A percentile compares a stretch with the other conserved stretches of the same genome.
These are phyloP conservation scores for Entomophthora muscae DNA, from an alignment of 371 early-diverging fungal genomes.

Conservation along the genomic window DNA sequence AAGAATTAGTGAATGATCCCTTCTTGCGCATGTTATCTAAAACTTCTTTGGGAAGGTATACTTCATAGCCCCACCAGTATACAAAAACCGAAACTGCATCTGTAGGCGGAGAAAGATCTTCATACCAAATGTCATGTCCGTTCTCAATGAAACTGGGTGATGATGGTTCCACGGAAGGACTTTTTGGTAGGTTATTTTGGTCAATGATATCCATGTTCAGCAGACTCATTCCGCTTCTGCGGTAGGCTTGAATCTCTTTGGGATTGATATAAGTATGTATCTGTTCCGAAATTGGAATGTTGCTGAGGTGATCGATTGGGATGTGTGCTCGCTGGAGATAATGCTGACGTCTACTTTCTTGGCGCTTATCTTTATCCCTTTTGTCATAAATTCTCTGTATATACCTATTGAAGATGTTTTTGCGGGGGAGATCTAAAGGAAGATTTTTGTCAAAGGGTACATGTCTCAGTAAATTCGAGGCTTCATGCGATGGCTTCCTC, in stretches of 20 bases:
- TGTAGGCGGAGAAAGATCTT: background rate
- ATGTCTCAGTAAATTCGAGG: background rate
- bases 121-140: slow-evolving; percentile 6
- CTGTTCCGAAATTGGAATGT: background rate
- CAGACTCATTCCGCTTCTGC: background rate
- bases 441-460: background rate
- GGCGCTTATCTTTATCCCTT: background rate
- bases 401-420: background rate
- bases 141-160: background rate
- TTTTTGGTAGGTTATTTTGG: too few relatives aligned
- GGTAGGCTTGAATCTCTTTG: slow-evolving; percentile 2
- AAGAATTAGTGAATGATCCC: background rate
- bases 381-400: background rate
- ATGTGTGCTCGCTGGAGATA: slow-evolving; percentile 2
- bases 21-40: background rate
- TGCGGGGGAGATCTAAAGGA: background rate
- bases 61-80: slow-evolving; percentile 10
- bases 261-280: background rate
- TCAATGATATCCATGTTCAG: background rate
- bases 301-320: background rate
- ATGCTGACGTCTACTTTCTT: background rate
- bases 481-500: background rate
- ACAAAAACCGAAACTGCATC: slow-evolving; percentile 8
- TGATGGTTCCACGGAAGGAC: background rate
- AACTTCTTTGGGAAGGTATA: slow-evolving; percentile 1